Conservation (phyloP, 2,329 filamentous ascomycete genomes). For the Apiospora saccharicola region DNA sequence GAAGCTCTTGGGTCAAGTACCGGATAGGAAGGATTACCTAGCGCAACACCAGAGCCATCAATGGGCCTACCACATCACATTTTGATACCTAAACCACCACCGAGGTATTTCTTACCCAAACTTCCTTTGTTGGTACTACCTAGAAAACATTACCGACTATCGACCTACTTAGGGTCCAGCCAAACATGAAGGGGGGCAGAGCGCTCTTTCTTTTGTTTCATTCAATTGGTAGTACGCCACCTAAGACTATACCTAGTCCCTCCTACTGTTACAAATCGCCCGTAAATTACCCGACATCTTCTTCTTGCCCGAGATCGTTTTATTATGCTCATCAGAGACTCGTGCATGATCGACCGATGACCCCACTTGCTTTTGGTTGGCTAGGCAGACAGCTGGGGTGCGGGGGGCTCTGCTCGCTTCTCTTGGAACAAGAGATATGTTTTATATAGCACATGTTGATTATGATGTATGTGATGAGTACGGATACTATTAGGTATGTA, state of each 20-base stretch:
- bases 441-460: background rate
- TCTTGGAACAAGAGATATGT: background rate
- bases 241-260: background rate
- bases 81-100: no score
- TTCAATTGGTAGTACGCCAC: background rate
- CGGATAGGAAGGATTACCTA: background rate
- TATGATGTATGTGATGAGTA: no score
- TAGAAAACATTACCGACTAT: no score
- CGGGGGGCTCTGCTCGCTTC: background rate
- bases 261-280: background rate
- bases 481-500: no score
- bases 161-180: background rate
- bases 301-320: background rate
- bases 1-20: constrained; percentile 5
- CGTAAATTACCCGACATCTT: background rate
- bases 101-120: no score
- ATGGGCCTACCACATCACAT: no score
- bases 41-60: background rate
- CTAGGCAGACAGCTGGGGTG: background rate
- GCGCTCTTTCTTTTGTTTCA: constrained; percentile 8
- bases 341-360: background rate
- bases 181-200: background rate
- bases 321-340: background rate
- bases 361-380: background rate
- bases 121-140: no score